phyloP scores from a whole-genome alignment of 1,284 basidiomycete genomes.

The Ganoderma resinaceum region DNA sequence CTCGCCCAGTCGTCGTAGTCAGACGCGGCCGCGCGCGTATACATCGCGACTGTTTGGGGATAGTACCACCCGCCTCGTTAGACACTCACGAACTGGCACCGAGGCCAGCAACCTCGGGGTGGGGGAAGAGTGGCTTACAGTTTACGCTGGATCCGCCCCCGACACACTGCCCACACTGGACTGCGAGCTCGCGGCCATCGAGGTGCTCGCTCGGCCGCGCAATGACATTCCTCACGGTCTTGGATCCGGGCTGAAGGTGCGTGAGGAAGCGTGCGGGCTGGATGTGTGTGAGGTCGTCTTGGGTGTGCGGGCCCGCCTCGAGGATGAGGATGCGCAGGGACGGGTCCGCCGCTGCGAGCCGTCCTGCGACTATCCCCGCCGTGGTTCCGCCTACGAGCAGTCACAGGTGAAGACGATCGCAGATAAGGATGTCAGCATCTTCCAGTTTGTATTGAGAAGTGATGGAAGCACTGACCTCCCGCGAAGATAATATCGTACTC shows the following conservation, averaged over 20 bases:
- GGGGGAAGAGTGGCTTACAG: slow-evolving; percentile 45
- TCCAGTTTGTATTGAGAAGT: not conserved
- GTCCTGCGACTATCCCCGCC: slow-evolving; percentile 50
- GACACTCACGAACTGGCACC: not conserved
- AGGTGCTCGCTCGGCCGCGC: slow-evolving; percentile 42
- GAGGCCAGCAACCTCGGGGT: not conserved
- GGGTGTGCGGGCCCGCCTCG: slow-evolving; percentile 48
- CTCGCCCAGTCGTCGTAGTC: slow-evolving; percentile 62
- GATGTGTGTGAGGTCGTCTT: slow-evolving; percentile 38
- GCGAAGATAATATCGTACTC: slow-evolving; percentile 56
- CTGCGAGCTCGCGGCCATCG: slow-evolving; percentile 48
- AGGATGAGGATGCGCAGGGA: slow-evolving; percentile 48
- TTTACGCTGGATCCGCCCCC: slow-evolving; percentile 67
- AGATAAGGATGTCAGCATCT: not conserved
- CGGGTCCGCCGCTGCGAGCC: slow-evolving; percentile 51
- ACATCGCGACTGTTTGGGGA: slow-evolving; percentile 44
- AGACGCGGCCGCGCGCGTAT: slow-evolving; percentile 58
- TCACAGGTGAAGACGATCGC: not conserved
- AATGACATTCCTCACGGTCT: slow-evolving; percentile 27
- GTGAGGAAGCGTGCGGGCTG: slow-evolving; percentile 42
- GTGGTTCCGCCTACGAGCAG: slow-evolving; percentile 47
- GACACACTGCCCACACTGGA: slow-evolving; percentile 51
- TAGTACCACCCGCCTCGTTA: no score
- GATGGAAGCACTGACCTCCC: slow-evolving; percentile 45
- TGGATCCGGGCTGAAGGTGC: slow-evolving; percentile 36